These are phyloP conservation scores for Sclerotiophoma versabilis DNA, from an alignment of 2,329 filamentous ascomycete genomes.

Conservation along the genomic window DNA sequence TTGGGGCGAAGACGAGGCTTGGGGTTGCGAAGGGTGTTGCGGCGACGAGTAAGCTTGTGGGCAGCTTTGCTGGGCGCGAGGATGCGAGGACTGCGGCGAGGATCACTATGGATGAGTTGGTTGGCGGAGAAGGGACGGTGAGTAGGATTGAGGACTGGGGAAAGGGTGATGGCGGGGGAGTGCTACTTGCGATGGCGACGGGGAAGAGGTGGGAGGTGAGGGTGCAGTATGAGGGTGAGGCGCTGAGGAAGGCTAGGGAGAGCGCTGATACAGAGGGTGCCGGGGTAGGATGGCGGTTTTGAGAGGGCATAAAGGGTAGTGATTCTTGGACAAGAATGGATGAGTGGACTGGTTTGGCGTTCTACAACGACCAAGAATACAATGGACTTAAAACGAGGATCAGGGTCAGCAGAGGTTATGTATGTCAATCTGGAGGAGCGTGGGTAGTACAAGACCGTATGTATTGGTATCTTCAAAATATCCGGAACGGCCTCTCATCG, in stretches of 20 bases:
- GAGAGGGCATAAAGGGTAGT: background rate
- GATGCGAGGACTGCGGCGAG: slow-evolving; percentile 21
- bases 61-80: slow-evolving; percentile 6
- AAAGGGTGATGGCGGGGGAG: slow-evolving; percentile 10
- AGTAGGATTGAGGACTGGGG: slow-evolving; percentile 20
- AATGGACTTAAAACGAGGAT: too few relatives aligned
- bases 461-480: slow-evolving; percentile 27
- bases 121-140: slow-evolving; percentile 4
- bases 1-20: background rate
- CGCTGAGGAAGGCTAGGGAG: slow-evolving; percentile 21
- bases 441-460: slow-evolving; percentile 5
- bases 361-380: too few relatives aligned
- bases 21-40: slow-evolving; percentile 11
- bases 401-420: background rate
- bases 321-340: background rate
- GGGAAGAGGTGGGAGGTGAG: slow-evolving; percentile 28
- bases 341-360: too few relatives aligned
- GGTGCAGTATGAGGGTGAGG: slow-evolving; percentile 29
- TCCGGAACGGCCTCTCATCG: slow-evolving; percentile 6
- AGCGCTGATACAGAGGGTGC: slow-evolving; percentile 4
- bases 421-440: background rate
- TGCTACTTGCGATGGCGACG: slow-evolving; percentile 26
- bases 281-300: slow-evolving; percentile 6
- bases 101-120: slow-evolving; percentile 20
- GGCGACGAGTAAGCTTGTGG: slow-evolving; percentile 10